Conservation (phyloP, 129 eudicot genomes). For the Kitagawia praeruptora region DNA sequence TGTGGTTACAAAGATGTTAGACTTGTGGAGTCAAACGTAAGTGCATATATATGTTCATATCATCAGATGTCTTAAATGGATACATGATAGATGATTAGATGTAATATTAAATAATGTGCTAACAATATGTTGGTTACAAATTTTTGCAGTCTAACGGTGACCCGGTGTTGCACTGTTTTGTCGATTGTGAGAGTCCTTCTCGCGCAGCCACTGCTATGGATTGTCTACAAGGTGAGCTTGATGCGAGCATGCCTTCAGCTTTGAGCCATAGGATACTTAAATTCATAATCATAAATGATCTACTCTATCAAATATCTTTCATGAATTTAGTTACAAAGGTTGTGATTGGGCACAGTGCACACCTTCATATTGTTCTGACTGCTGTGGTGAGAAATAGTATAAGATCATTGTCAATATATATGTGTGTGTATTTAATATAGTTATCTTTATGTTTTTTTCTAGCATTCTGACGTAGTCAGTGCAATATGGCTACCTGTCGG, state of each 20-base stretch:
- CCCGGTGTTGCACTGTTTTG: conserved; percentile 78
- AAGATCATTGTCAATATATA: too few relatives aligned
- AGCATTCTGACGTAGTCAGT: background rate
- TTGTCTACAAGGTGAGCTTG: conserved; percentile 73
- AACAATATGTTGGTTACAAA: conserved; percentile 1
- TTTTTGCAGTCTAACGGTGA: conserved; percentile 66
- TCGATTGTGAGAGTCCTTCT: conserved; percentile 74
- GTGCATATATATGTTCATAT: conserved; percentile 1
- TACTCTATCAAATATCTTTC: background rate
- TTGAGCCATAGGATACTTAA: background rate
- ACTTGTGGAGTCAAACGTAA: conserved; percentile 86
- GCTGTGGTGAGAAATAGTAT: background rate
- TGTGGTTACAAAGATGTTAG: conserved; percentile 90
- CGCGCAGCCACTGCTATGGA: conserved; percentile 90
- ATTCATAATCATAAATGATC: background rate
- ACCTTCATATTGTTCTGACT: background rate
- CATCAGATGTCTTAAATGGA: background rate
- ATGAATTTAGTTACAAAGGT: background rate
- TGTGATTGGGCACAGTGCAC: background rate
- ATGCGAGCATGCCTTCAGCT: background rate
- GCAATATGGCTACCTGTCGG: background rate
- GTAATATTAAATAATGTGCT: background rate
- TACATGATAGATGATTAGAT: background rate
- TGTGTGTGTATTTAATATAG: too few relatives aligned
- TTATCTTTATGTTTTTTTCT: too few relatives aligned